A percentile compares a stretch with the other conserved stretches of the same genome.
Conservation (phyloP, 176 grass and related monocot genomes). For the Leersia perrieri region DNA sequence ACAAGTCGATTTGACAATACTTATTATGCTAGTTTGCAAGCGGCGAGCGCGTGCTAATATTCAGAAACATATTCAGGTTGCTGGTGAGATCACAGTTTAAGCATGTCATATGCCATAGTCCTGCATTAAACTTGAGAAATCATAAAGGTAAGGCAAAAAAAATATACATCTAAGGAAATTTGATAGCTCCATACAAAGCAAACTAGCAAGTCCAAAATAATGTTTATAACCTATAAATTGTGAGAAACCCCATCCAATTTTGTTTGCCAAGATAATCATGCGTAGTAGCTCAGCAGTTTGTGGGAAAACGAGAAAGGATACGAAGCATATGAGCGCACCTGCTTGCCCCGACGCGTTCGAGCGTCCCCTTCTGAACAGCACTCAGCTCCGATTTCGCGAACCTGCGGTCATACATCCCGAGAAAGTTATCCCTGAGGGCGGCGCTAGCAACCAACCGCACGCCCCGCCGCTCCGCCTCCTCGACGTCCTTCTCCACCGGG, state of each 20-base stretch:
- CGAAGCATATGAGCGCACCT: conserved; percentile 49
- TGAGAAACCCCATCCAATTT: neutral
- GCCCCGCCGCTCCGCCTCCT: conserved; percentile 54
- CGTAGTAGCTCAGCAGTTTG: neutral
- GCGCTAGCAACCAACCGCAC: conserved; percentile 55
- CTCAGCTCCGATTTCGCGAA: conserved; percentile 61
- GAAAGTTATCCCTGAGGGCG: conserved; percentile 70
- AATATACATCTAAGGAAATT: neutral
- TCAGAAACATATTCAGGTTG: neutral
- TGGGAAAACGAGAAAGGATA: neutral
- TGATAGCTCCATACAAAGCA: neutral
- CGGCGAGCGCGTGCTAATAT: neutral
- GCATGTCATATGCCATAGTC: neutral
- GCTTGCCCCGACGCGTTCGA: conserved; percentile 69
- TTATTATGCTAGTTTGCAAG: conserved; percentile 8
- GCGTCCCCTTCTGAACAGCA: conserved; percentile 45
- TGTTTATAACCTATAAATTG: neutral
- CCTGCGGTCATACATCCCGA: conserved; percentile 82
- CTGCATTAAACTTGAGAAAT: neutral
- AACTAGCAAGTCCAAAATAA: neutral
- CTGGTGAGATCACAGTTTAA: neutral
- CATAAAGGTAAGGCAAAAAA: neutral
- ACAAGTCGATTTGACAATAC: neutral
- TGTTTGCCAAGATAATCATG: neutral
- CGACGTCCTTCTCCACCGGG: conserved; percentile 45